Evolutionary conservation across 2,329 filamentous ascomycete genomes (phyloP).

Genomic region (Pseudogymnoascus sp.): DNA sequence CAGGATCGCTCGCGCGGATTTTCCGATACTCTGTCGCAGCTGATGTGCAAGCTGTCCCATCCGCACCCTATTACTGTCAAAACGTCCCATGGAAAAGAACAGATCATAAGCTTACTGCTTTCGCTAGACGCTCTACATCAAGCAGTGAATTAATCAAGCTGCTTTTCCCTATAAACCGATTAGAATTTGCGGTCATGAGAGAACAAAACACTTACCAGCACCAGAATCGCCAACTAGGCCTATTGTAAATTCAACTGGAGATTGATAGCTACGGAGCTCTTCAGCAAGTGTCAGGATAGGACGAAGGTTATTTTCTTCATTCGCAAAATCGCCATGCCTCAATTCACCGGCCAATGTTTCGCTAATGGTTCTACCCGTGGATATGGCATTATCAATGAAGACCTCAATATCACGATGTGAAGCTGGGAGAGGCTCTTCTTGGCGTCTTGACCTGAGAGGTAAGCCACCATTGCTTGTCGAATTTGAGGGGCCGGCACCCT

Average conservation of each 20-base stretch:
- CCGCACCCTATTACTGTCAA: constrained; percentile 11
- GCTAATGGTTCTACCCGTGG: constrained; percentile 12
- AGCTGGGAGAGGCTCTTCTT: not conserved
- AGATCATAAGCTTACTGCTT: constrained; percentile 12
- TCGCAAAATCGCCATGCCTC: constrained; percentile 12
- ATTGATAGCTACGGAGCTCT: constrained; percentile 16
- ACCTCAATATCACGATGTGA: not conserved
- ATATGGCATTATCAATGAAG: constrained; percentile 8
- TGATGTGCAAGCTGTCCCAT: constrained; percentile 13
- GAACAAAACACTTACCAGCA: constrained; percentile 13
- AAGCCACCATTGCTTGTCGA: not conserved
- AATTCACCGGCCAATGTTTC: constrained; percentile 10
- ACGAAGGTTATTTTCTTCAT: constrained; percentile 13
- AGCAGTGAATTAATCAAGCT: constrained; percentile 17
- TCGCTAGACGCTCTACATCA: constrained; percentile 11
- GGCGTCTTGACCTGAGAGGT: not conserved
- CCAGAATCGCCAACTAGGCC: constrained; percentile 17
- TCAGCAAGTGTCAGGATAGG: constrained; percentile 14
- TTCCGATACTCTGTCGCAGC: constrained; percentile 15
- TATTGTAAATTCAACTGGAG: constrained; percentile 15
- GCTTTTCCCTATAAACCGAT: constrained; percentile 14
- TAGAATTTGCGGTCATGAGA: not conserved
- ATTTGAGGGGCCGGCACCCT: not conserved
- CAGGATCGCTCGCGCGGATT: constrained; percentile 12
- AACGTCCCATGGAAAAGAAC: not conserved